Base-by-base conservation (phyloP, 2,329 filamentous ascomycete genomes). In the Dothiorella sarmentorum region DNA sequence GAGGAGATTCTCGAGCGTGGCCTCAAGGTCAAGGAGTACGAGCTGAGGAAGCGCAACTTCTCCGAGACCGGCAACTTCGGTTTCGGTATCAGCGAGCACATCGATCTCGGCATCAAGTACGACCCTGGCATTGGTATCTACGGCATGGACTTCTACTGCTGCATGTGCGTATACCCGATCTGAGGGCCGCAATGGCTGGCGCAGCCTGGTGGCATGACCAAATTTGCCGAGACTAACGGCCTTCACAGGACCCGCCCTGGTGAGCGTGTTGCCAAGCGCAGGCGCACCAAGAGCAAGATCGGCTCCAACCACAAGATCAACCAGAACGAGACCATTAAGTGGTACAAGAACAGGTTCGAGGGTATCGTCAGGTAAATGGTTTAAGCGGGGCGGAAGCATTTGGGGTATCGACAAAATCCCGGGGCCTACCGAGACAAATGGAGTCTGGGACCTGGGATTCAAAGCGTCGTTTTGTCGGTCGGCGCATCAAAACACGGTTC, bases 21-120 rank as follows among this genome's bases (percentile, higher is more conserved):
- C 78, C 89, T 99, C 78, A 99, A 99, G 89, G 94, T 99, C 87
- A 99, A 99, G 91, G 94, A 99, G 84, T 99, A 99, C 85, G 94
- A 99, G 82, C 85, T 99, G 74, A 89, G 91, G 83, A 96, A 94
- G 87, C 89, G 90, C 82, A 99, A 99, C 90, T 99, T 99, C 89
- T 93, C 88, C 77, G 91, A 96, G 87, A 97, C 93, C 69, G 94
- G 94, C 78, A 96, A 97, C 89, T 99, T 99, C 79, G 94, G 94
- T 72, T 99, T 99, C 86, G 94, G 94, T 85, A 99, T 99, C 85
- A 91, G 85, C 83, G 94, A 99, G 85, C 94, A 99, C 89, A 99
- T 99, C 82, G 94, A 99, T 86, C 86, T 99, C 74, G 94, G 94
- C 76, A 99, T 99, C 90, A 99, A 99, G 88, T 97, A 97, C 85